A percentile compares a stretch with the other conserved stretches of the same genome.
phyloP scores from a whole-genome alignment of 129 eudicot genomes.

The Glebionis coronaria region DNA sequence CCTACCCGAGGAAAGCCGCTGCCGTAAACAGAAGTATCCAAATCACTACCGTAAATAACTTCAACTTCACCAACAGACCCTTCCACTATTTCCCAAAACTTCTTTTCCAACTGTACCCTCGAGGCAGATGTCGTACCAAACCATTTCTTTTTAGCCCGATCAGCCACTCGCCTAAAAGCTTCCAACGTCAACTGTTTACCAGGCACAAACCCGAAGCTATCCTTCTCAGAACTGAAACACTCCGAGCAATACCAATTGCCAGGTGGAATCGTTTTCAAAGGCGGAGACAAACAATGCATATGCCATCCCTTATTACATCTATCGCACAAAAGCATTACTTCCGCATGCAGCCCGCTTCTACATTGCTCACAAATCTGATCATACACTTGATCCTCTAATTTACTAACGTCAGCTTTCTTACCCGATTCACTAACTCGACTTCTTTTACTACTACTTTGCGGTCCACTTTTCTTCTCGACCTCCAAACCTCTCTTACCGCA shows the following conservation, averaged over 20 bases:
- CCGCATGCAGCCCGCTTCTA: conserved; percentile 93
- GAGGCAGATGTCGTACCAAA: conserved; percentile 73
- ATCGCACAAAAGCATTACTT: conserved; percentile 96
- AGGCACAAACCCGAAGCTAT: conserved; percentile 93
- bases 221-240: conserved; percentile 90
- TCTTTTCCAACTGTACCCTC: conserved; percentile 76
- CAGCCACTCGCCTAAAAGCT: conserved; percentile 88
- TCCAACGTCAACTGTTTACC: conserved; percentile 77
- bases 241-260: conserved; percentile 98
- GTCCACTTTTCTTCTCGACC: conserved; percentile 36
- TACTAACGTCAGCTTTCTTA: conserved; percentile 40
- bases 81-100: conserved; percentile 99
- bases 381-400: conserved; percentile 41
- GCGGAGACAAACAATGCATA: conserved; percentile 90
- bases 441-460: conserved; percentile 47
- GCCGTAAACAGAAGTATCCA: conserved; percentile 91
- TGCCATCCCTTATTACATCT: conserved; percentile 99
- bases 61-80: conserved; percentile 94
- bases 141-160: conserved; percentile 88
- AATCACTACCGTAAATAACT: conserved; percentile 97
- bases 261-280: conserved; percentile 71
- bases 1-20: conserved; percentile 86
- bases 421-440: conserved; percentile 60
- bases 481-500: conserved; percentile 37
- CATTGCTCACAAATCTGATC: conserved; percentile 98